Evolutionary conservation across 305 asterid genomes (phyloP).

Genomic region (Fraxinus greggii): DNA sequence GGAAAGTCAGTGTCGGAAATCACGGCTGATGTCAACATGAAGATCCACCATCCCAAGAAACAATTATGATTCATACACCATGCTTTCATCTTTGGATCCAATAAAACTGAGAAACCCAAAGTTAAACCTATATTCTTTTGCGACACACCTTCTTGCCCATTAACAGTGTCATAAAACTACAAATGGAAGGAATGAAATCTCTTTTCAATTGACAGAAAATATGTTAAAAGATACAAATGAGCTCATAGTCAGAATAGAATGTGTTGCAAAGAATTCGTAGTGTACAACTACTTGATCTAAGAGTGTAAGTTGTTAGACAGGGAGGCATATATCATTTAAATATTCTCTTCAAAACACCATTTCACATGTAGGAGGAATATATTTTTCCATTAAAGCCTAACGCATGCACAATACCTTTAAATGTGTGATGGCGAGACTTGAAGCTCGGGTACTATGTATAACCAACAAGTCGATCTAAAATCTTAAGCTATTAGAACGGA

Average conservation of each 20-base stretch:
- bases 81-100: background rate
- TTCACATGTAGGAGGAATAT: background rate
- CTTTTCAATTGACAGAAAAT: background rate
- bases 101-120: conserved; percentile 10
- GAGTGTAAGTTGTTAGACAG: background rate
- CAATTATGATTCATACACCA: background rate
- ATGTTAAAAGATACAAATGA: background rate
- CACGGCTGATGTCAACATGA: background rate
- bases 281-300: conserved; percentile 12
- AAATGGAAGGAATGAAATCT: conserved; percentile 10
- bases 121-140: background rate
- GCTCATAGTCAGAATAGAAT: conserved; percentile 8
- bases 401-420: background rate
- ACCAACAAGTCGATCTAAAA: background rate
- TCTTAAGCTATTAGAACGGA: background rate
- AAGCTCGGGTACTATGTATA: background rate
- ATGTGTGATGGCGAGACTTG: background rate
- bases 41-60: background rate
- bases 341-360: background rate
- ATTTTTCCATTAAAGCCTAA: background rate
- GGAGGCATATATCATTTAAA: background rate
- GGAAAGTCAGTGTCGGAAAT: background rate
- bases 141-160: background rate
- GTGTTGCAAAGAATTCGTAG: background rate
- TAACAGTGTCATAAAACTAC: background rate